phyloP scores from a whole-genome alignment of 495 filamentous ascomycete species.

The Trichoderma reesei region DNA sequence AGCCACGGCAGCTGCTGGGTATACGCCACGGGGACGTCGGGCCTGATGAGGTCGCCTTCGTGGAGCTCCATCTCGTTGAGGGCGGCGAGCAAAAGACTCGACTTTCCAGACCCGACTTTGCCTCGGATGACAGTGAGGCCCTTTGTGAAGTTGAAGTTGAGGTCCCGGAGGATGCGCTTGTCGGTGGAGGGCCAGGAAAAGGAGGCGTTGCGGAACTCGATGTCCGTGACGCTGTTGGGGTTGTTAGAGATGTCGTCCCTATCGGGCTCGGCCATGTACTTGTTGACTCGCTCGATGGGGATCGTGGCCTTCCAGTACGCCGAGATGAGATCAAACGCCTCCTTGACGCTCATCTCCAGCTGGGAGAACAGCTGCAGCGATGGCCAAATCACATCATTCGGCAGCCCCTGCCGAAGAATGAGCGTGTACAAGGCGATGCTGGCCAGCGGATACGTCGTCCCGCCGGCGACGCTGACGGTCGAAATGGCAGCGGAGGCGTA shows the following conservation, averaged over 20 bases:
- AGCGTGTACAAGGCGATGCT: conserved; percentile 71
- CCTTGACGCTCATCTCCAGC: conserved; percentile 58
- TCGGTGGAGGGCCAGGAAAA: conserved; percentile 67
- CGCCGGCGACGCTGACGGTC: conserved; percentile 53
- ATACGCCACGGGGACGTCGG: conserved; percentile 66
- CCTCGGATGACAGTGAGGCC: conserved; percentile 59
- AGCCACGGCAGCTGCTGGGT: conserved; percentile 84
- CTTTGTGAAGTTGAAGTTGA: conserved; percentile 49
- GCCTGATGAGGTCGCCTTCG: conserved; percentile 46
- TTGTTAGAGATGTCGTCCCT: conserved; percentile 39
- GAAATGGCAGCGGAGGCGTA: conserved; percentile 49
- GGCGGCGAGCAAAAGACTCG: conserved; percentile 65
- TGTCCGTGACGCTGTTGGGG: conserved; percentile 20
- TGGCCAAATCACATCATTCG: conserved; percentile 72
- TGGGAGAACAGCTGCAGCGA: conserved; percentile 68
- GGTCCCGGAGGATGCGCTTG: conserved; percentile 49
- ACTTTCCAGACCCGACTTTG: conserved; percentile 72
- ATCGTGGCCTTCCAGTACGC: conserved; percentile 64
- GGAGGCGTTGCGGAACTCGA: conserved; percentile 51
- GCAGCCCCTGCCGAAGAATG: conserved; percentile 50
- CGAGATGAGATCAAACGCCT: conserved; percentile 61
- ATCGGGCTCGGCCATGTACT: conserved; percentile 76
- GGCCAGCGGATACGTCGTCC: conserved; percentile 63
- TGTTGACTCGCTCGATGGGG: conserved; percentile 66
- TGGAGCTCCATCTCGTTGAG: conserved; percentile 68